A percentile compares a stretch with the other conserved stretches of the same genome.
Evolutionary conservation across 2,329 filamentous ascomycete genomes (phyloP).

Genomic region (Elsinoe necatrix): DNA sequence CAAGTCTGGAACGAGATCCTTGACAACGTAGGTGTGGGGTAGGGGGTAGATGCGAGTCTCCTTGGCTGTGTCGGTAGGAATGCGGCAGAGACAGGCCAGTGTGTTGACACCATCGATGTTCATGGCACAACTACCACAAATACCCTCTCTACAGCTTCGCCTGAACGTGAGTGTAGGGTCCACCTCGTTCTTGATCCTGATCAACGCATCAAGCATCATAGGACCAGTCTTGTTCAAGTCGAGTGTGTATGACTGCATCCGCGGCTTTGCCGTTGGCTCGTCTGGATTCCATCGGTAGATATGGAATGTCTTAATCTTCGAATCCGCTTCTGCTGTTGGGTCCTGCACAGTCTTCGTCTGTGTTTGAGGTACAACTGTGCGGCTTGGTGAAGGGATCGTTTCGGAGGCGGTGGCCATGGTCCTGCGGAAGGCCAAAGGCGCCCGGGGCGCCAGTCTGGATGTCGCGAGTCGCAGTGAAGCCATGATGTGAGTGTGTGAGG

Average conservation of each 20-base stretch:
- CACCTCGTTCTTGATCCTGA: conserved; percentile 98
- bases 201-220: conserved; percentile 94
- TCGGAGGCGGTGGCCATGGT: conserved; percentile 31
- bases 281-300: conserved; percentile 99
- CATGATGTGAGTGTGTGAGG: conserved; percentile 23
- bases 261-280: conserved; percentile 80
- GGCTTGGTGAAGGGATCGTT: conserved; percentile 25
- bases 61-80: conserved; percentile 69
- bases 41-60: conserved; percentile 49
- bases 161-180: conserved; percentile 96
- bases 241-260: conserved; percentile 89
- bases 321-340: conserved; percentile 47
- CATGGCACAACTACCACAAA: conserved; percentile 98
- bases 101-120: conserved; percentile 99
- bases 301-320: conserved; percentile 85
- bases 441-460: conserved; percentile 26
- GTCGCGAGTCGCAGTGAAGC: conserved; percentile 29
- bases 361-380: conserved; percentile 35
- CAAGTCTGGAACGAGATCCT: conserved; percentile 95
- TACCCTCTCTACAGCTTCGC: conserved; percentile 92
- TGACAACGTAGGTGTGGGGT: conserved; percentile 46
- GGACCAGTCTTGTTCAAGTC: conserved; percentile 98
- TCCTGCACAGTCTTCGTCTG: conserved; percentile 55
- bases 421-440: conserved; percentile 26
- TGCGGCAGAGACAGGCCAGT: conserved; percentile 92